Conservation (phyloP, 2,329 filamentous ascomycete species). For the Arthrobotrys entomopaga region DNA sequence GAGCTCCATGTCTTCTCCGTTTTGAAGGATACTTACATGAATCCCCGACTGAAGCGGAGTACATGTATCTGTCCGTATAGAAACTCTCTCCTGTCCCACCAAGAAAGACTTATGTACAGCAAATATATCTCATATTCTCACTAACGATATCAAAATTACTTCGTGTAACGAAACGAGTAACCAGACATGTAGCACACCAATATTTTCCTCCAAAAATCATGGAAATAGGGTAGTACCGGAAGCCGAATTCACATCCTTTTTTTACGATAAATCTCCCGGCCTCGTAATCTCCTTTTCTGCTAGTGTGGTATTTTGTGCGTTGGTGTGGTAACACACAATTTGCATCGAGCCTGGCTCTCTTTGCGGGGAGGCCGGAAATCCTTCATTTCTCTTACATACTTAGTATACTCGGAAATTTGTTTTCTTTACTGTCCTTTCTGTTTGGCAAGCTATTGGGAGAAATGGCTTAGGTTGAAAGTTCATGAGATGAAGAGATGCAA, state of each 20-base stretch:
- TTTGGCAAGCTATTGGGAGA: no score
- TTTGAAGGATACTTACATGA: constrained; percentile 29
- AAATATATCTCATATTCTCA: neutral
- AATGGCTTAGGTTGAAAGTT: no score
- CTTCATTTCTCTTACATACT: no score
- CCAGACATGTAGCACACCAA: neutral
- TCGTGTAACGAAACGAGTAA: constrained; percentile 10
- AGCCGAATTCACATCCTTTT: neutral
- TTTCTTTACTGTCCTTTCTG: no score
- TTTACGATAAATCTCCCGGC: no score
- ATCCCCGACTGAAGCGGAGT: constrained; percentile 17
- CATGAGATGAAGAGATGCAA: no score
- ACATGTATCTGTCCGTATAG: constrained; percentile 15
- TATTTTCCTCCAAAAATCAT: constrained; percentile 2
- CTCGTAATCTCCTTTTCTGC: constrained; percentile 6
- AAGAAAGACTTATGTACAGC: constrained; percentile 25
- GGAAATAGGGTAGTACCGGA: constrained; percentile 13
- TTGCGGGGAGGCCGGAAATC: no score
- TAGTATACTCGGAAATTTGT: no score
- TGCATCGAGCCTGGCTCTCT: no score
- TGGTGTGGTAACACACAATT: constrained; percentile 44
- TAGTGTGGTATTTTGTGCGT: constrained; percentile 53
- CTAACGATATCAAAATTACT: neutral
- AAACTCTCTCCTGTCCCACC: constrained; percentile 4
- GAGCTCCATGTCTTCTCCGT: constrained; percentile 1